Conservation (phyloP, 2,329 filamentous ascomycete species). For the Exophiala sideris region DNA sequence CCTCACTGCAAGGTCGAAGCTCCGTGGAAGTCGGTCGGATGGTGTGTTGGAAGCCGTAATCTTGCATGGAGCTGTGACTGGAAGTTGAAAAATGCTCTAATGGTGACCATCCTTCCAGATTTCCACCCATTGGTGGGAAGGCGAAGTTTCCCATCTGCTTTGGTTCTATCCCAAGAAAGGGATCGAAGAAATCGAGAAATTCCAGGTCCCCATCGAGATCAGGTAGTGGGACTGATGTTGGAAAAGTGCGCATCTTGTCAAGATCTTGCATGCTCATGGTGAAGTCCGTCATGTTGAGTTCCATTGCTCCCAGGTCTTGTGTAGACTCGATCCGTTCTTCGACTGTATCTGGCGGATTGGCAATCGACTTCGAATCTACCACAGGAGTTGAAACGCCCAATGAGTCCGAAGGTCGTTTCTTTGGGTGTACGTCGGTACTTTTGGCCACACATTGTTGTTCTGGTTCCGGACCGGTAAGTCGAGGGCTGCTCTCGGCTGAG, state of each 20-base stretch:
- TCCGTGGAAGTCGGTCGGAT: not conserved
- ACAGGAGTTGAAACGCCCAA: no score
- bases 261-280: constrained; percentile 12
- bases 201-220: constrained; percentile 19
- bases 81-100: constrained; percentile 20
- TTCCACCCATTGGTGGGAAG: constrained; percentile 9
- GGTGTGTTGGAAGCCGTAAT: constrained; percentile 17
- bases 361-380: no score
- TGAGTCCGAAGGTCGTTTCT: no score
- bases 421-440: no score
- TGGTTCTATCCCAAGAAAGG: constrained; percentile 16
- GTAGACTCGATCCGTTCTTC: not conserved
- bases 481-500: constrained; percentile 1
- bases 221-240: constrained; percentile 17
- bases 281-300: constrained; percentile 12
- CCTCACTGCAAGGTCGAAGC: constrained; percentile 1
- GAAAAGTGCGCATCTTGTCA: constrained; percentile 21
- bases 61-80: constrained; percentile 18
- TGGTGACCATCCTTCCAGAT: constrained; percentile 18
- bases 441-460: no score
- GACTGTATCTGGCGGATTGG: no score
- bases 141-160: constrained; percentile 18
- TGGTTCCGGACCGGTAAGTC: no score
- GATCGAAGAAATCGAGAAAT: constrained; percentile 24
- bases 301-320: not conserved